These are phyloP conservation scores for Phytophthora tentaculata DNA, from an alignment of 352 stramenopile genomes.

Conservation along the genomic window DNA sequence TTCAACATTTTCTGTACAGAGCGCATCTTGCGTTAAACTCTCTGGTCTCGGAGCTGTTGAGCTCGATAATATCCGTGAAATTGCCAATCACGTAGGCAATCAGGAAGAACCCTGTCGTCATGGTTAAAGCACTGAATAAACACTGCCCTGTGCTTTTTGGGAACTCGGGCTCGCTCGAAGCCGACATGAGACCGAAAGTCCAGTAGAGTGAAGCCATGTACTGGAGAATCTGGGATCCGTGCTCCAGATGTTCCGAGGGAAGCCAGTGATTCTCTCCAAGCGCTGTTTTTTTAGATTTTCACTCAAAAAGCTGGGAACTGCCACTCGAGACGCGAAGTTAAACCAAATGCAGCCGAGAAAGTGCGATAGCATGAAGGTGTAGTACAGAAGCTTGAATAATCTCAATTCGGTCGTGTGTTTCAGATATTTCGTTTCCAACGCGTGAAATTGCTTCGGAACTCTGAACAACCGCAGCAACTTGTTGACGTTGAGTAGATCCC, in stretches of 20 bases:
- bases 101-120: slow-evolving; percentile 74
- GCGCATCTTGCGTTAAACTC: slow-evolving; percentile 71
- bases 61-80: slow-evolving; percentile 66
- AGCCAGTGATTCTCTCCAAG: slow-evolving; percentile 50
- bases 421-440: slow-evolving; percentile 66
- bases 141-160: slow-evolving; percentile 56
- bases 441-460: slow-evolving; percentile 55
- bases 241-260: slow-evolving; percentile 38
- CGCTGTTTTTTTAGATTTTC: background rate
- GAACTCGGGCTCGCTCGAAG: slow-evolving; percentile 54
- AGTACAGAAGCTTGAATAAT: slow-evolving; percentile 76
- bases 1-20: slow-evolving; percentile 58
- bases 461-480: slow-evolving; percentile 66
- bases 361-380: slow-evolving; percentile 66
- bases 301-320: slow-evolving; percentile 10
- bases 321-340: slow-evolving; percentile 44
- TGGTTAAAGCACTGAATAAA: slow-evolving; percentile 61
- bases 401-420: slow-evolving; percentile 64
- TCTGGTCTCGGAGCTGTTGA: slow-evolving; percentile 65
- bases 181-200: slow-evolving; percentile 74
- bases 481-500: slow-evolving; percentile 65
- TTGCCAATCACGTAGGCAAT: slow-evolving; percentile 84
- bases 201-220: slow-evolving; percentile 74
- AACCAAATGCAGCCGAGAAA: slow-evolving; percentile 72
- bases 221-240: slow-evolving; percentile 37